phyloP scores from a whole-genome alignment of 306 rosid genomes.

The Carpinus viminea region DNA sequence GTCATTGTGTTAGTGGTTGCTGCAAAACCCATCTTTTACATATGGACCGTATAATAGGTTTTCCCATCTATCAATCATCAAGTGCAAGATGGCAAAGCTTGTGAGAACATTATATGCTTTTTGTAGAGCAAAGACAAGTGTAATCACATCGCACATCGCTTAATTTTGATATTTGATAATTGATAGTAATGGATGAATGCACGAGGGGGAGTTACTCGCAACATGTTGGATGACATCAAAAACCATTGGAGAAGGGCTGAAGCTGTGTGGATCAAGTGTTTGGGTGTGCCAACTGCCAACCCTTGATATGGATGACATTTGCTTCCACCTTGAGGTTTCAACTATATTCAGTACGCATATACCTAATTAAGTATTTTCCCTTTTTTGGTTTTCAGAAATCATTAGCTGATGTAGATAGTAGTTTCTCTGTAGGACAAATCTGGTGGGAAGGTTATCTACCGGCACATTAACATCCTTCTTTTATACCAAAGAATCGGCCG shows the following conservation, averaged over 20 bases:
- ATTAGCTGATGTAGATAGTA: constrained; percentile 32
- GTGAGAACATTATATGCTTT: background rate
- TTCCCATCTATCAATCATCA: background rate
- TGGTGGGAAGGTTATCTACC: constrained; percentile 69
- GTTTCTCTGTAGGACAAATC: constrained; percentile 71
- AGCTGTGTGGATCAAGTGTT: constrained; percentile 94
- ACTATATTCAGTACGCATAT: background rate
- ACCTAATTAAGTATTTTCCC: background rate
- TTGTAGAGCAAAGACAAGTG: background rate
- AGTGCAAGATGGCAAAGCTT: background rate
- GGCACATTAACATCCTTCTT: constrained; percentile 66
- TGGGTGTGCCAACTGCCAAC: constrained; percentile 98
- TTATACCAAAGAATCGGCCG: constrained; percentile 61
- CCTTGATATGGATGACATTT: constrained; percentile 84
- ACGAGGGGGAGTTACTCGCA: constrained; percentile 86
- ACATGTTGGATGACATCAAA: constrained; percentile 86
- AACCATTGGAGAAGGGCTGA: constrained; percentile 92
- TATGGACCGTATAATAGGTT: no score
- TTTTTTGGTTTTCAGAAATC: constrained; percentile 16
- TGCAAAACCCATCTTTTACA: no score
- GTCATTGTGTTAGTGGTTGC: no score
- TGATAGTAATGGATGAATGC: background rate
- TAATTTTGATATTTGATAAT: background rate
- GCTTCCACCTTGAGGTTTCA: constrained; percentile 89
- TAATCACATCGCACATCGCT: background rate